A percentile compares a stretch with the other conserved stretches of the same genome.
Conservation (phyloP, 2,329 filamentous ascomycete species). For the Botrytis squamosa region DNA sequence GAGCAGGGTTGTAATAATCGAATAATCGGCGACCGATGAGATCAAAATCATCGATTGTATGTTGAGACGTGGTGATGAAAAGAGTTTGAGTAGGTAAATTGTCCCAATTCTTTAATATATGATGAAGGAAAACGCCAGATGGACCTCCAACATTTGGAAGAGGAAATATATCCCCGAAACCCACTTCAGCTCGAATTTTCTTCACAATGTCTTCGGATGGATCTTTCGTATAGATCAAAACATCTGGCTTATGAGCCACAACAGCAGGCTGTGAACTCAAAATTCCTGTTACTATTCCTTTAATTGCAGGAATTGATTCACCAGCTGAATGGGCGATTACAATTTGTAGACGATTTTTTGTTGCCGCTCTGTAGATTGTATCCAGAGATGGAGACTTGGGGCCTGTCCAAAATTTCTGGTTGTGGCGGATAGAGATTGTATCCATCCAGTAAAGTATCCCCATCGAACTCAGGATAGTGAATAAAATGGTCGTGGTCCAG, state of each 20-base stretch:
- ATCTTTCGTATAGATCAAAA: constrained; percentile 37
- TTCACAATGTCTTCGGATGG: constrained; percentile 9
- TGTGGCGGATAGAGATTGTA: constrained; percentile 29
- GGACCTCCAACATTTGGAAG: constrained; percentile 46
- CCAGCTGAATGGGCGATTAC: constrained; percentile 34
- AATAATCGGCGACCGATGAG: constrained; percentile 23
- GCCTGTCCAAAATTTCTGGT: constrained; percentile 29
- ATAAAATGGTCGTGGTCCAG: constrained; percentile 27
- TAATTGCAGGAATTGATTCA: constrained; percentile 29
- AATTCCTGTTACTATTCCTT: constrained; percentile 25
- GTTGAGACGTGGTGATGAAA: constrained; percentile 40
- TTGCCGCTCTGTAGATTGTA: constrained; percentile 31
- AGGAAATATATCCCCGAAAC: background rate
- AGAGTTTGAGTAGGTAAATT: constrained; percentile 46
- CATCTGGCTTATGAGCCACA: constrained; percentile 22
- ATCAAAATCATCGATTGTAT: constrained; percentile 16
- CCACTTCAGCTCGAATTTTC: constrained; percentile 18
- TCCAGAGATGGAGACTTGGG: constrained; percentile 27
- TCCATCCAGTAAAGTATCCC: constrained; percentile 33
- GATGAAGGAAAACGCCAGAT: constrained; percentile 47
- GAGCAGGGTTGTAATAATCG: constrained; percentile 35
- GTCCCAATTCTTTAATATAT: constrained; percentile 47
- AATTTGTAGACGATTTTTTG: constrained; percentile 32
- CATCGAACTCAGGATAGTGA: constrained; percentile 28
- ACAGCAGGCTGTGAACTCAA: constrained; percentile 26